Evolutionary conservation across 2,329 filamentous ascomycete species (phyloP).

Genomic region (Alternaria incomplexa): DNA sequence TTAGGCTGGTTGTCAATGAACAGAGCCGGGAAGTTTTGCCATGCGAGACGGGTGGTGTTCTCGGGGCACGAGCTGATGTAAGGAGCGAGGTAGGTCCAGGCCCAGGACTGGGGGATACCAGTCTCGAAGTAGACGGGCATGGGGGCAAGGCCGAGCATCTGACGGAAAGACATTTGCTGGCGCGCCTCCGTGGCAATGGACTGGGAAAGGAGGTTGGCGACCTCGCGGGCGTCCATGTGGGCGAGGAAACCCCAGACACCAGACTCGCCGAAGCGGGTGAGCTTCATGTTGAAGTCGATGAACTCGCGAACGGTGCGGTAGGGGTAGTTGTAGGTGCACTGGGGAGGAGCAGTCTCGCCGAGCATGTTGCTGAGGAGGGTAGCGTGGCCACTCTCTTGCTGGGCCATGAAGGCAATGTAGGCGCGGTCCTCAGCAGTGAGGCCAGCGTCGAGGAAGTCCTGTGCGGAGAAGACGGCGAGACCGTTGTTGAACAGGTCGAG

Average conservation of each 20-base stretch:
- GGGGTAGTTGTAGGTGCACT: slow-evolving; percentile 85
- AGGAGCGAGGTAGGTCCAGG: slow-evolving; percentile 80
- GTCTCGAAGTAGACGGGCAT: slow-evolving; percentile 84
- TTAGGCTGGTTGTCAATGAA: slow-evolving; percentile 79
- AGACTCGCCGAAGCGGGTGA: slow-evolving; percentile 81
- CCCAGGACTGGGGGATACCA: slow-evolving; percentile 83
- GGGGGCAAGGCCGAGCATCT: slow-evolving; percentile 79
- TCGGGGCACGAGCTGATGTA: slow-evolving; percentile 79
- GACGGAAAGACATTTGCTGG: slow-evolving; percentile 84
- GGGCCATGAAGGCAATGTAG: slow-evolving; percentile 76
- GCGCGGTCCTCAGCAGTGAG: slow-evolving; percentile 72
- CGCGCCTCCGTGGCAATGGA: slow-evolving; percentile 80
- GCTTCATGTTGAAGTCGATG: slow-evolving; percentile 82
- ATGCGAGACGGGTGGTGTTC: slow-evolving; percentile 75
- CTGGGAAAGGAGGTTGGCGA: slow-evolving; percentile 74
- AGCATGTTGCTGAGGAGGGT: slow-evolving; percentile 80
- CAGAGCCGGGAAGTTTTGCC: slow-evolving; percentile 83
- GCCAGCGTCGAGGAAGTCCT: slow-evolving; percentile 73
- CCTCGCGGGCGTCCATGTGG: slow-evolving; percentile 77
- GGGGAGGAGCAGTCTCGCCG: slow-evolving; percentile 70
- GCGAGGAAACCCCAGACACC: slow-evolving; percentile 82
- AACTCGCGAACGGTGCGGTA: slow-evolving; percentile 76
- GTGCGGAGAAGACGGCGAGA: slow-evolving; percentile 69
- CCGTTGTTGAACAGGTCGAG: slow-evolving; percentile 82
- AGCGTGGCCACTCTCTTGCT: slow-evolving; percentile 79